Conservation (phyloP, 1,284 basidiomycete species). For the Ceratobasidium sp. region DNA sequence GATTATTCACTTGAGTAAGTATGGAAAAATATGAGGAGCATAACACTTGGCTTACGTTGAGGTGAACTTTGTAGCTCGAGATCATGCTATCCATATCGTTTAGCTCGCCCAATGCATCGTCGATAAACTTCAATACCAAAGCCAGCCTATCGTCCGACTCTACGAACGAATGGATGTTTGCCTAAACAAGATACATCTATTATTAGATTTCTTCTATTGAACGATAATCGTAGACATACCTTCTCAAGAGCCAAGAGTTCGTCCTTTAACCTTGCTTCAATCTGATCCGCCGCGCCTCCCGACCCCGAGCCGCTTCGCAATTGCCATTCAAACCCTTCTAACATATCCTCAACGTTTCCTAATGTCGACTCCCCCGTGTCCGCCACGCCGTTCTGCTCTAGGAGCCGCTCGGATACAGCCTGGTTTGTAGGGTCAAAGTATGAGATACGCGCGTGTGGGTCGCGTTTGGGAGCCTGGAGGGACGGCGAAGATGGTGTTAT, state of each 20-base stretch:
- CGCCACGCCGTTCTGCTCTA: conserved; percentile 69
- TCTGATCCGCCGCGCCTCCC: conserved; percentile 85
- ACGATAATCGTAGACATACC: conserved; percentile 61
- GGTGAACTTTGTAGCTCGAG: conserved; percentile 92
- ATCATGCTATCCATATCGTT: conserved; percentile 89
- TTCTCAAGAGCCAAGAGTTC: conserved; percentile 93
- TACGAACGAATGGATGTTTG: conserved; percentile 96
- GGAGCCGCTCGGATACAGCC: conserved; percentile 77
- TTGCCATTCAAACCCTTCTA: conserved; percentile 97
- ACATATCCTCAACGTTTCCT: conserved; percentile 96
- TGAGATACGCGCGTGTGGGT: conserved; percentile 78
- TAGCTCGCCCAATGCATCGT: conserved; percentile 86
- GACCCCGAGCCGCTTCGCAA: conserved; percentile 63
- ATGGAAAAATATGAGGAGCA: background rate
- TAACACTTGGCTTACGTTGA: conserved; percentile 73
- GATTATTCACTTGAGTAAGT: conserved; percentile 32
- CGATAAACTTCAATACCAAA: conserved; percentile 89
- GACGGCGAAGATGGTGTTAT: conserved; percentile 27
- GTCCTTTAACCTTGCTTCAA: conserved; percentile 86
- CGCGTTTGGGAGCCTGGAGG: conserved; percentile 59
- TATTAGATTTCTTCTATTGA: background rate
- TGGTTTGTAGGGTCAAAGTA: conserved; percentile 85
- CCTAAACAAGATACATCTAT: conserved; percentile 64
- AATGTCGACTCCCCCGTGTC: conserved; percentile 74
- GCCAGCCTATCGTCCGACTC: conserved; percentile 89